phyloP scores from a whole-genome alignment of 768 basidiomycete species.

The Lactarius psammicola region DNA sequence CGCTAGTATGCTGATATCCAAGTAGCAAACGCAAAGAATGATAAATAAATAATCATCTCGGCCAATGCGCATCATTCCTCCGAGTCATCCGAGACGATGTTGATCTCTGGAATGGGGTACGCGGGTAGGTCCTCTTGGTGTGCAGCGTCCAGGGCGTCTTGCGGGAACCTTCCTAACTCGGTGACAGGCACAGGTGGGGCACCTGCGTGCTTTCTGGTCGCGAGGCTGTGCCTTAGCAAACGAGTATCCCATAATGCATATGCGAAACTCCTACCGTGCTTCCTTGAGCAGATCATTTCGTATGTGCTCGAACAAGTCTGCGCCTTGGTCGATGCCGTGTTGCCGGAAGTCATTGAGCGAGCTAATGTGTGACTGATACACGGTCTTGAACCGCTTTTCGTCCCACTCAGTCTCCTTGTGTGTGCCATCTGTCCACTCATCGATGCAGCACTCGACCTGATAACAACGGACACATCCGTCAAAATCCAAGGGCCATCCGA shows the following conservation, averaged over 20 bases:
- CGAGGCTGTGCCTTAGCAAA: not conserved
- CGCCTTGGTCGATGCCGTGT: not conserved
- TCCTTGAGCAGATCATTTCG: not conserved
- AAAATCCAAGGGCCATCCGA: not conserved
- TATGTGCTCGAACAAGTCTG: not conserved
- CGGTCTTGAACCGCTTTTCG: not conserved
- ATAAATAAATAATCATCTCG: not conserved
- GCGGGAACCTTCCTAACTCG: not conserved
- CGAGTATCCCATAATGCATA: too few relatives aligned
- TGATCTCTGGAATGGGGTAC: not conserved
- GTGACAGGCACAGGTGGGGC: not conserved
- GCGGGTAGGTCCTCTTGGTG: not conserved
- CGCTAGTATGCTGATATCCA: not conserved
- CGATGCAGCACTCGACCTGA: constrained; percentile 18
- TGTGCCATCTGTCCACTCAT: constrained; percentile 10
- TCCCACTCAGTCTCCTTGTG: not conserved
- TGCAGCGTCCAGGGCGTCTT: not conserved
- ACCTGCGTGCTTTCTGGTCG: constrained; percentile 2
- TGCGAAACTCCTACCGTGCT: constrained; percentile 1
- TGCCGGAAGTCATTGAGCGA: not conserved
- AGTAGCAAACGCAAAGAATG: too few relatives aligned
- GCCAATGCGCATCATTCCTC: not conserved
- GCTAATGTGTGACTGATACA: constrained; percentile 2
- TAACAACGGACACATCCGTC: not conserved
- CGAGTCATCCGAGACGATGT: too few relatives aligned